Percentiles rank a stretch among this genome's conserved stretches.
These are phyloP conservation scores for Aspergillus jensenii DNA, from an alignment of 2,329 filamentous ascomycete species.

Conservation along the genomic window DNA sequence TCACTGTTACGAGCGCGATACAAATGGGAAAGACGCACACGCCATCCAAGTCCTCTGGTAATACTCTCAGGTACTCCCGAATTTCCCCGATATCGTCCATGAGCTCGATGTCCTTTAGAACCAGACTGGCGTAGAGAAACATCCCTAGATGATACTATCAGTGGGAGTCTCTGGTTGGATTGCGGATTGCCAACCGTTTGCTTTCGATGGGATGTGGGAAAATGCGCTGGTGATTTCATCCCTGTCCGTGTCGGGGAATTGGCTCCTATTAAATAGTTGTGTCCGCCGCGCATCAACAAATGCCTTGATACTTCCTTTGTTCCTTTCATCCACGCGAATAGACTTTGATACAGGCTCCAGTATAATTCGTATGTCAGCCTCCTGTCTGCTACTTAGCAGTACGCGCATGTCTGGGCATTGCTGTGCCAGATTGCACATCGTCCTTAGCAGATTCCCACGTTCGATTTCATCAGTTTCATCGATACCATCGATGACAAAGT, in stretches of 20 bases:
- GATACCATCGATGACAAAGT: slow-evolving; percentile 30
- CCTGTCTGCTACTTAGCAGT: slow-evolving; percentile 7
- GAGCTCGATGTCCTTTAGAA: neutral
- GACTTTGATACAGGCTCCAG: neutral
- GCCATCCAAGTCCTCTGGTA: slow-evolving; percentile 30
- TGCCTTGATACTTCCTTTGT: slow-evolving; percentile 5
- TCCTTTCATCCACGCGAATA: slow-evolving; percentile 6
- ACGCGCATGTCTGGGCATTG: slow-evolving; percentile 2
- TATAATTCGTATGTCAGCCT: slow-evolving; percentile 1
- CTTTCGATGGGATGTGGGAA: slow-evolving; percentile 1
- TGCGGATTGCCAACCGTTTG: neutral
- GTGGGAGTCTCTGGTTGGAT: neutral
- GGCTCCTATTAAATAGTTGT: neutral
- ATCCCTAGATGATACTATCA: neutral
- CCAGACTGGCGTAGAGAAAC: slow-evolving; percentile 8
- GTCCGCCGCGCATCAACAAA: neutral
- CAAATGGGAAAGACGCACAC: slow-evolving; percentile 23
- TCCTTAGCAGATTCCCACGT: slow-evolving; percentile 8
- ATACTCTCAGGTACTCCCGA: slow-evolving; percentile 23
- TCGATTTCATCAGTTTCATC: slow-evolving; percentile 28
- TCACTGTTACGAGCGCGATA: neutral
- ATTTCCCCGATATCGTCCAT: slow-evolving; percentile 21
- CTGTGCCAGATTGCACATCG: neutral
- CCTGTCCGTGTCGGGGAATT: neutral
- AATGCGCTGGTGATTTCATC: neutral